Conservation (phyloP, 2,329 filamentous ascomycete species). For the Cryphonectria radicalis region DNA sequence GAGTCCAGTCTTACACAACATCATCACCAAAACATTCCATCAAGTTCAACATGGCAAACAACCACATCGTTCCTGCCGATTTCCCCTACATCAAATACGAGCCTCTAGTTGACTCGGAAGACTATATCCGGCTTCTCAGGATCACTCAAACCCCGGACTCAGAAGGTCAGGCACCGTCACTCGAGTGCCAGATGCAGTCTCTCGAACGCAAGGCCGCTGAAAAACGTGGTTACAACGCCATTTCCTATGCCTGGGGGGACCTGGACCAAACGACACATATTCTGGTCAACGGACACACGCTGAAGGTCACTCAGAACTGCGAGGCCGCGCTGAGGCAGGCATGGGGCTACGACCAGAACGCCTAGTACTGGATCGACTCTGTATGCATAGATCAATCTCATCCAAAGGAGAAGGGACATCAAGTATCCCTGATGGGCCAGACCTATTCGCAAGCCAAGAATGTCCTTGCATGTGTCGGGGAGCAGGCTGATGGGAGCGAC, state of each 20-base stretch:
- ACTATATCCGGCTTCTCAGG: slow-evolving; percentile 1
- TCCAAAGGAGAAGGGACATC: neutral
- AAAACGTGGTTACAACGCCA: neutral
- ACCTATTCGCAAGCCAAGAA: neutral
- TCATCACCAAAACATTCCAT: neutral
- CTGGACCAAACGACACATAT: neutral
- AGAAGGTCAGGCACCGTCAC: neutral
- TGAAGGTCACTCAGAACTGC: neutral
- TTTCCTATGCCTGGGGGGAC: neutral
- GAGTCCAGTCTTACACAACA: neutral
- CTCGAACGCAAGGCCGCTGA: neutral
- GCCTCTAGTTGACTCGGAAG: neutral
- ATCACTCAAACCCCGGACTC: neutral
- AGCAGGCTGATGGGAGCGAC: neutral
- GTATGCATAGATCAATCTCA: neutral
- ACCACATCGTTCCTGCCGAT: neutral
- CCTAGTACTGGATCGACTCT: neutral
- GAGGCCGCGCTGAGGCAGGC: neutral
- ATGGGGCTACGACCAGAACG: neutral
- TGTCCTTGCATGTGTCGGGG: neutral
- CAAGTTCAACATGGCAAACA: neutral
- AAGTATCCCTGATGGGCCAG: neutral
- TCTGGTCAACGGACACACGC: neutral
- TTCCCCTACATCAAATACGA: neutral
- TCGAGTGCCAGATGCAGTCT: neutral